phyloP scores from a whole-genome alignment of 768 basidiomycete genomes.

The Suillus clintonianus region DNA sequence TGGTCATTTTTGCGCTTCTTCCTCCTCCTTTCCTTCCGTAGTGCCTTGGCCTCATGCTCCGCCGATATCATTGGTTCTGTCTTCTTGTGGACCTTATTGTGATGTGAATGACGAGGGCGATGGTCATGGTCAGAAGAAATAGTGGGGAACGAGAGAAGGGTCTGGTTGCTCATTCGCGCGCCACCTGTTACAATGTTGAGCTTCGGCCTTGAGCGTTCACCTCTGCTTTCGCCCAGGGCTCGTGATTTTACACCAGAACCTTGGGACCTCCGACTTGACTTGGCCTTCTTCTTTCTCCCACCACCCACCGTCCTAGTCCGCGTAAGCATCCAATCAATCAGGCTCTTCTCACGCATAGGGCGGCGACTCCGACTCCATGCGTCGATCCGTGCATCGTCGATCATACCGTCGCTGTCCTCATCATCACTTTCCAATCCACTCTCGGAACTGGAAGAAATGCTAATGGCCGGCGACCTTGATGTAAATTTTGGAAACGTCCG shows the following conservation, averaged over 20 bases:
- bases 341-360: conserved; percentile 40
- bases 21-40: conserved; percentile 12
- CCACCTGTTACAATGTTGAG: conserved; percentile 43
- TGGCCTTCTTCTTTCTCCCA: conserved; percentile 16
- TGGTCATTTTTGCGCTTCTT: conserved; percentile 29
- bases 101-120: conserved; percentile 9
- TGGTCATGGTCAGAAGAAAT: conserved; percentile 10
- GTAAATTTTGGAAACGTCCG: not conserved
- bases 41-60: conserved; percentile 6
- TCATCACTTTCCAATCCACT: conserved; percentile 26
- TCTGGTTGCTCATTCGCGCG: conserved; percentile 40
- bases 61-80: conserved; percentile 10
- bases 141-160: conserved; percentile 36
- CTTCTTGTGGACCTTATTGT: conserved; percentile 6
- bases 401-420: conserved; percentile 32
- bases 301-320: conserved; percentile 33
- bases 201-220: conserved; percentile 17
- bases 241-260: conserved; percentile 12
- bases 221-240: conserved; percentile 6
- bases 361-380: conserved; percentile 24
- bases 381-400: conserved; percentile 33
- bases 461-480: not conserved
- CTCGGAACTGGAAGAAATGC: conserved; percentile 11
- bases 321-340: conserved; percentile 73
- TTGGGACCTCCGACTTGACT: conserved; percentile 12